These are phyloP conservation scores for Parachaetomium inaequale DNA, from an alignment of 495 filamentous ascomycete species.

Conservation along the genomic window DNA sequence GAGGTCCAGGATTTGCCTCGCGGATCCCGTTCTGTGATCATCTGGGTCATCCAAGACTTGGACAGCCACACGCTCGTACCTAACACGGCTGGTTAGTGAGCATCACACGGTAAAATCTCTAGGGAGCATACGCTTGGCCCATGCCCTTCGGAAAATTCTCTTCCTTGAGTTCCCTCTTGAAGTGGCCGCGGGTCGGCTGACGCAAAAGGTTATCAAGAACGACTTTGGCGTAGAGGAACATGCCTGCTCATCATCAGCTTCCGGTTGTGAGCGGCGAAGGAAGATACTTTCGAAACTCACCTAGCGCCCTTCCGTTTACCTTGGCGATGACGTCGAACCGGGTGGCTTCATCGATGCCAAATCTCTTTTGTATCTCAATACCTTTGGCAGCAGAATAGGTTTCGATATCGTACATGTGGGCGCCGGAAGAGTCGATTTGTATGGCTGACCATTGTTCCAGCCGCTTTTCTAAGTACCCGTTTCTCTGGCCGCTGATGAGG, in stretches of 20 bases:
- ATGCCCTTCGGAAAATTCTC: neutral
- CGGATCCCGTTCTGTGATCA: neutral
- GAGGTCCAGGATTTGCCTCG: neutral
- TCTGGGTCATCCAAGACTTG: neutral
- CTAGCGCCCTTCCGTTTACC: neutral
- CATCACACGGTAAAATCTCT: neutral
- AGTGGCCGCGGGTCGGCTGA: neutral
- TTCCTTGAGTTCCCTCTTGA: neutral
- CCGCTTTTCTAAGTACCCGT: neutral
- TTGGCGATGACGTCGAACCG: neutral
- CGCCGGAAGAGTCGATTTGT: neutral
- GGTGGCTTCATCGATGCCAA: neutral
- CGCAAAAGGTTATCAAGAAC: neutral
- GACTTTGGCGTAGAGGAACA: slow-evolving; percentile 1
- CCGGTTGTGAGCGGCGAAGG: neutral
- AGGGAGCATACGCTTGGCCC: neutral
- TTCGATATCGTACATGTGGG: neutral
- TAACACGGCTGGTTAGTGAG: neutral
- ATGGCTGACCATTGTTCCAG: neutral
- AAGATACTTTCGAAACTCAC: neutral
- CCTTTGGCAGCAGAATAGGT: neutral
- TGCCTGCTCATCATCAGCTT: neutral
- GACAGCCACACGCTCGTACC: neutral
- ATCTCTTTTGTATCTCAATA: neutral
- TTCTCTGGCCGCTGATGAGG: neutral